These are phyloP conservation scores for Aethionema arabicum DNA, from an alignment of 345 rosid genomes.

Conservation along the genomic window DNA sequence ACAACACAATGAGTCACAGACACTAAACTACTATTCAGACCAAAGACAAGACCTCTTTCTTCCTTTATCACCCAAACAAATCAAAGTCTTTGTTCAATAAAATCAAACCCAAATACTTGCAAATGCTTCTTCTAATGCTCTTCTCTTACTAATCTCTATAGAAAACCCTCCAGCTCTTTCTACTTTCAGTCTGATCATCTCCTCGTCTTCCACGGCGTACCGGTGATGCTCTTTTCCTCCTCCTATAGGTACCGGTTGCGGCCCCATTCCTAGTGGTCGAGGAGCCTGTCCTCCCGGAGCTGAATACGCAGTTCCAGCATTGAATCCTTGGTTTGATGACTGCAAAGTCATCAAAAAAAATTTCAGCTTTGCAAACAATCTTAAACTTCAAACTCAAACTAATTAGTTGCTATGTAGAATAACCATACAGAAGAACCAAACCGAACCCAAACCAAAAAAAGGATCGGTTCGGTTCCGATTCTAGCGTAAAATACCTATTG, in stretches of 20 bases:
- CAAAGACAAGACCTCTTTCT: no score
- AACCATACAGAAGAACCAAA: no score
- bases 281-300: constrained; percentile 69
- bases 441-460: no score
- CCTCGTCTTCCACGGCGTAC: constrained; percentile 62
- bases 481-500: no score
- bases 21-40: no score
- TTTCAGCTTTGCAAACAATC: constrained; percentile 10
- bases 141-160: constrained; percentile 72
- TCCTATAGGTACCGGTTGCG: constrained; percentile 71
- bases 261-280: constrained; percentile 69
- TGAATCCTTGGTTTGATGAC: constrained; percentile 51
- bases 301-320: constrained; percentile 48
- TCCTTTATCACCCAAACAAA: no score
- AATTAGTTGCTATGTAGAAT: not conserved
- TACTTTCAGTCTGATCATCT: constrained; percentile 60
- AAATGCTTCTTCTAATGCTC: constrained; percentile 93
- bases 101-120: constrained; percentile 76
- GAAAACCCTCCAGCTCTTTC: constrained; percentile 97
- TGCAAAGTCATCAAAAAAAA: constrained; percentile 26
- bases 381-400: not conserved
- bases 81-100: no score
- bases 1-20: not conserved
- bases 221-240: constrained; percentile 55
- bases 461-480: no score